Base-by-base conservation (phyloP, 352 stramenopile genomes). In the Phytophthora melonis region DNA sequence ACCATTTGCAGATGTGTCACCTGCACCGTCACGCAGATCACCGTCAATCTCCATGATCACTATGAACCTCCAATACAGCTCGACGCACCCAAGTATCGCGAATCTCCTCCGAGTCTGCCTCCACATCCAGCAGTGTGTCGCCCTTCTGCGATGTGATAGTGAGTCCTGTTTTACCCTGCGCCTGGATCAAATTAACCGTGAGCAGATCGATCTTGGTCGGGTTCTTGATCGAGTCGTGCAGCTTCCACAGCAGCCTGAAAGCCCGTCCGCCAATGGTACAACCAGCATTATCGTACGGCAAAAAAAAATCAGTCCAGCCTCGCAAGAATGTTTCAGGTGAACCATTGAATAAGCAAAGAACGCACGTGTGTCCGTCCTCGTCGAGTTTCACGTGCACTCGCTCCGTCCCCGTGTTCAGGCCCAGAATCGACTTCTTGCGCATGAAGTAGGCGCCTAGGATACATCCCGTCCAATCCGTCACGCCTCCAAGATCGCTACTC, bases 351-450 rank as follows among this genome's bases (percentile, higher is more conserved):
- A 13, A 13, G 4, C 39, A 7, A 36, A 36, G 32, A 60, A 60
- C 68, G 27, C 34, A 92, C 88, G 74, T 89, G 54, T 90, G 77
- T 66, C 88, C 84, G 60, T 93, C 84, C 3, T 76, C 70, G 56
- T 85, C 88, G 25, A 95, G 82, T 8, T 86, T 82, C 23, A 95
- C 56, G 27, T 83, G 72, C 23, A 95, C 83, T 60, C 81, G 78
- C 64, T 95, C 89, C 19, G 80, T 80, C 18, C 87, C 86, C 2
- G 89, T 84, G 27, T 58, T 81, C 55, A 95, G 72, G 5, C 89
- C 87, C 21, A 95, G 77, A 47, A 93, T 64, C 34, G 82, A 89
- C 71, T 93, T 95, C 66, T 93, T 94, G 43, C 87, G 80, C 74
- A 84, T 87, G 65, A 95, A 94, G 34, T 86, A 79, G 9, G 70